Evolutionary conservation across 257 asterid genomes (phyloP).

Genomic region (Lycium barbarum): DNA sequence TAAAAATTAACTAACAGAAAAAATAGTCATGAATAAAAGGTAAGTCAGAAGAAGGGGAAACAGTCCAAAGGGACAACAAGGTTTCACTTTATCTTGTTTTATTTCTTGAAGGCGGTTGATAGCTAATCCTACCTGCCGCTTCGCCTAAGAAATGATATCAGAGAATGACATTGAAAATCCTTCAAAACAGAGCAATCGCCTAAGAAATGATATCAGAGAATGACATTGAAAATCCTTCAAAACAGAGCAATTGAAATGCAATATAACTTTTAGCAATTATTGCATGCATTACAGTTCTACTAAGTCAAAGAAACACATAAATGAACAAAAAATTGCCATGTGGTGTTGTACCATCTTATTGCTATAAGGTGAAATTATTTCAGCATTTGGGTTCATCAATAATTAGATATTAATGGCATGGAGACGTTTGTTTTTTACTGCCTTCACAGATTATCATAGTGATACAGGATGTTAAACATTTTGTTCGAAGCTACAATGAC

Average conservation of each 20-base stretch:
- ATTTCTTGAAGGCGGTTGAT: not conserved
- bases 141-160: conserved; percentile 6
- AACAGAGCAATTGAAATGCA: not conserved
- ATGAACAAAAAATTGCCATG: conserved; percentile 19
- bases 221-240: not conserved
- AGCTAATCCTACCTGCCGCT: conserved; percentile 21
- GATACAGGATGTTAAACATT: conserved; percentile 9
- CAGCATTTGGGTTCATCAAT: not conserved
- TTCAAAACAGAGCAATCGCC: not conserved
- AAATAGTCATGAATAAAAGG: not conserved
- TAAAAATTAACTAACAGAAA: not conserved
- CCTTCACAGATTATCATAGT: not conserved
- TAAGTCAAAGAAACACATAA: not conserved
- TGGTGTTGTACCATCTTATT: not conserved
- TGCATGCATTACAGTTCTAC: not conserved
- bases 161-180: not conserved
- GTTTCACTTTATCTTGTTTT: conserved; percentile 15
- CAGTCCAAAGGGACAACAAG: not conserved
- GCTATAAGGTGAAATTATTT: not conserved
- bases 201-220: conserved; percentile 18
- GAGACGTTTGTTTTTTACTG: not conserved
- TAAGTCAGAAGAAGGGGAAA: not conserved
- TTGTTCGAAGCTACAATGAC: conserved; percentile 5
- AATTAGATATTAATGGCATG: not conserved
- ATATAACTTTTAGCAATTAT: not conserved